Evolutionary conservation across 1,139 yeast species (phyloP), one percentile per base, ranked within the genome.

Genomic region (Saccharomyces hybrid): DNA sequence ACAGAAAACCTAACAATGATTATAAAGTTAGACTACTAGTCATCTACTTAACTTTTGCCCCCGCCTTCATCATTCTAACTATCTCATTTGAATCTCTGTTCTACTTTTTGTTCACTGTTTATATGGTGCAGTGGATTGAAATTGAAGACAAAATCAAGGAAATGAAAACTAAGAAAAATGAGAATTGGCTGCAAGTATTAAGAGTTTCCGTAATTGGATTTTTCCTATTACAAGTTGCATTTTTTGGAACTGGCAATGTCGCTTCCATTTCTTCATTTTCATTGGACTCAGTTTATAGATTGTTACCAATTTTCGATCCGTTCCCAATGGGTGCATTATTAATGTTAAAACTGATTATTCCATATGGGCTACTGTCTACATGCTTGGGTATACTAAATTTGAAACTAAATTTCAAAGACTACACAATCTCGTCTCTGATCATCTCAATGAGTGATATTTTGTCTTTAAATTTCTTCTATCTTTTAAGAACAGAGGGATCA

Each of bases 221-320:
- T 73, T 88, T 90, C 73, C 80, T 87, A 65, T 75, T 93, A 51
- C 99, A 95, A 70, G 78, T 90, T 58, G 96, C 97, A 1, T 95
- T 95, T 72, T 93, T 95, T 64, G 99, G 99, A 5, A 91, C 96
- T 0, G 99, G 99, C 52, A 95, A 95, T 65, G 84, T 95, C 56
- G 88, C 98, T 1, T 89, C 97, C 4, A 87, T 95, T 57, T 91
- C 98, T 3, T 83, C 98, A 2, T 95, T 95, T 70, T 89, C 97
- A 1, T 76, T 95, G 61, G 99, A 95, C 66, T 87, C 97, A 0
- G 99, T 95, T 5, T 86, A 84, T 69, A 78, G 99, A 55, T 76
- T 95, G 63, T 72, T 93, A 48, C 98, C 99, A 1, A 82, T 95
- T 5, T 95, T 95, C 70, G 96, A 89, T 66, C 99, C 99, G 3